These are phyloP conservation scores for Ruellia speciosa DNA, from an alignment of 305 asterid genomes.

Conservation along the genomic window DNA sequence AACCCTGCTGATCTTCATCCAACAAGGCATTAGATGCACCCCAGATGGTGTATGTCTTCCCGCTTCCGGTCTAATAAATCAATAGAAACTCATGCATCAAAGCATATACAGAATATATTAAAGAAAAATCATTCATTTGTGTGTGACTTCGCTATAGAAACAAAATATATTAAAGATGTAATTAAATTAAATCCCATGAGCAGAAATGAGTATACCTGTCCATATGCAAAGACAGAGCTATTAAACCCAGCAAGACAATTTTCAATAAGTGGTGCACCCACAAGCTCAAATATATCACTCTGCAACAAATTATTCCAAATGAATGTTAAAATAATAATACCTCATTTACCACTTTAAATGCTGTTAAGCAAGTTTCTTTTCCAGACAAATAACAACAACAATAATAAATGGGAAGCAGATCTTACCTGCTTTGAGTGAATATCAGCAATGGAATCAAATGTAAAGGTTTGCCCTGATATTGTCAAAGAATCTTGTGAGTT, in stretches of 20 bases:
- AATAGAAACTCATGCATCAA: constrained; percentile 16
- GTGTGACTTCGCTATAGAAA: background rate
- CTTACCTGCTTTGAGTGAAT: constrained; percentile 75
- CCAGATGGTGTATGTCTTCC: constrained; percentile 96
- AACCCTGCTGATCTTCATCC: constrained; percentile 81
- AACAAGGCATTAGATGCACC: constrained; percentile 83
- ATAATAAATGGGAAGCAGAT: constrained; percentile 7
- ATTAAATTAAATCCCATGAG: constrained; percentile 5
- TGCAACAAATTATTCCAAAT: constrained; percentile 32
- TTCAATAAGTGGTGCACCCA: constrained; percentile 91
- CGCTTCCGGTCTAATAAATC: constrained; percentile 83
- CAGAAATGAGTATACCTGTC: constrained; percentile 53
- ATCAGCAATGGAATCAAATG: constrained; percentile 87
- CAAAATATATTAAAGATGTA: background rate
- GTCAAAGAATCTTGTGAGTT: constrained; percentile 60
- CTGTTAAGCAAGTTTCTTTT: background rate
- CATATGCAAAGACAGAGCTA: constrained; percentile 95
- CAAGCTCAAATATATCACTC: constrained; percentile 81
- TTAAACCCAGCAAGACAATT: constrained; percentile 93
- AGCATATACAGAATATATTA: background rate
- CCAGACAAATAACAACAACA: background rate
- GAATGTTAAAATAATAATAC: constrained; percentile 10
- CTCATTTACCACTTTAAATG: background rate
- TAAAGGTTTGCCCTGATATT: constrained; percentile 68
- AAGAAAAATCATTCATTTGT: background rate